These are phyloP conservation scores for Drechslerella dactyloides DNA, from an alignment of 2,329 filamentous ascomycete genomes.

Conservation along the genomic window DNA sequence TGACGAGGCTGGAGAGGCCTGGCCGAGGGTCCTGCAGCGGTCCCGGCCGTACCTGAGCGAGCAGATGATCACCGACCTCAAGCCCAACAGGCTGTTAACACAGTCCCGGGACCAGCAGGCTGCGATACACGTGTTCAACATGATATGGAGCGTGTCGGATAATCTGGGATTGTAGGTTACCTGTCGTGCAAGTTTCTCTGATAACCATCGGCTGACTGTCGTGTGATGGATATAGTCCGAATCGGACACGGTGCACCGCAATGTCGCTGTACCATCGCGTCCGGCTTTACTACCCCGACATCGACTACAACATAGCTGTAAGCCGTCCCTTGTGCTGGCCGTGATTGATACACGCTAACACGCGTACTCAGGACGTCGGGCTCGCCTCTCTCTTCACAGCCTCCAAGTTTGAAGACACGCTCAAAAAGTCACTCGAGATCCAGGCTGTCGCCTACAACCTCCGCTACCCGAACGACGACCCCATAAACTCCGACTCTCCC, in stretches of 20 bases:
- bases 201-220: not conserved
- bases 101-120: slow-evolving; percentile 79
- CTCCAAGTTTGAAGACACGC: slow-evolving; percentile 96
- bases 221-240: slow-evolving; percentile 66
- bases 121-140: slow-evolving; percentile 82
- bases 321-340: slow-evolving; percentile 43
- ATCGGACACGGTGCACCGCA: slow-evolving; percentile 90
- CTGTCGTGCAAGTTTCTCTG: slow-evolving; percentile 16
- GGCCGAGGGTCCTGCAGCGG: slow-evolving; percentile 51
- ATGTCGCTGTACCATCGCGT: slow-evolving; percentile 94
- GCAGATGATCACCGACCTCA: slow-evolving; percentile 75
- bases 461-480: slow-evolving; percentile 62
- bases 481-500: slow-evolving; percentile 67
- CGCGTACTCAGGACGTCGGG: slow-evolving; percentile 72
- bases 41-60: slow-evolving; percentile 77
- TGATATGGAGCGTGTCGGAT: slow-evolving; percentile 84
- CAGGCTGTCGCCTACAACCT: slow-evolving; percentile 88
- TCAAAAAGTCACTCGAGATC: slow-evolving; percentile 95
- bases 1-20: slow-evolving; percentile 31
- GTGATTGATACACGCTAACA: slow-evolving; percentile 5
- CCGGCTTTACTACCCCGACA: slow-evolving; percentile 80
- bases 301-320: slow-evolving; percentile 76
- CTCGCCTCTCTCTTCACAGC: slow-evolving; percentile 87
- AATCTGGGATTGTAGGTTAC: slow-evolving; percentile 75
- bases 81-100: slow-evolving; percentile 73